Evolutionary conservation across 2,329 filamentous ascomycete species (phyloP).

Genomic region (Colletotrichum theobromicola): DNA sequence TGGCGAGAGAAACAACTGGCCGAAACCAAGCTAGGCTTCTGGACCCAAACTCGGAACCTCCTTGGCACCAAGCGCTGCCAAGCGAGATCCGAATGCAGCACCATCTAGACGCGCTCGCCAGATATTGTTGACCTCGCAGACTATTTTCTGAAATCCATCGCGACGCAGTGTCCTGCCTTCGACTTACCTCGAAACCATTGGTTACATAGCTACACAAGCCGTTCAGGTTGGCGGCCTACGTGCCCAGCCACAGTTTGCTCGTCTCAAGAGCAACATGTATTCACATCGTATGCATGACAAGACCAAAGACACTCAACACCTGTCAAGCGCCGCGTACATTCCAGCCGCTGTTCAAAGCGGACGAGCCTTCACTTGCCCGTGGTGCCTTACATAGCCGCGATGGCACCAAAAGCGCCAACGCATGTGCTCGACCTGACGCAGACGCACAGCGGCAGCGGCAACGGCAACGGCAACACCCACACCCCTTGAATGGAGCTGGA

Average conservation of each 20-base stretch:
- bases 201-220: background rate
- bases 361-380: background rate
- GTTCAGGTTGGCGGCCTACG: background rate
- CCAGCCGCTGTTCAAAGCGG: background rate
- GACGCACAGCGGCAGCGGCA: background rate
- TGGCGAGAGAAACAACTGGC: background rate
- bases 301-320: background rate
- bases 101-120: background rate
- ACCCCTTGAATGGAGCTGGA: background rate
- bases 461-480: background rate
- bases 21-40: background rate
- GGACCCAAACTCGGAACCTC: background rate
- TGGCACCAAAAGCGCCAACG: background rate
- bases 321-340: background rate
- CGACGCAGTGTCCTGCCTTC: background rate
- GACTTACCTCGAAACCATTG: background rate
- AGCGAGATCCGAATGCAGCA: background rate
- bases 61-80: slow-evolving; percentile 2
- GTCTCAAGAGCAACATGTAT: background rate
- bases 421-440: background rate
- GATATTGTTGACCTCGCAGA: background rate
- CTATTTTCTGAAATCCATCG: background rate
- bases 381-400: slow-evolving; percentile 18
- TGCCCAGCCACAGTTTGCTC: background rate
- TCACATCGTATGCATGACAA: background rate